Conservation (phyloP, 2,329 filamentous ascomycete genomes). For the Apiospora aurea region DNA sequence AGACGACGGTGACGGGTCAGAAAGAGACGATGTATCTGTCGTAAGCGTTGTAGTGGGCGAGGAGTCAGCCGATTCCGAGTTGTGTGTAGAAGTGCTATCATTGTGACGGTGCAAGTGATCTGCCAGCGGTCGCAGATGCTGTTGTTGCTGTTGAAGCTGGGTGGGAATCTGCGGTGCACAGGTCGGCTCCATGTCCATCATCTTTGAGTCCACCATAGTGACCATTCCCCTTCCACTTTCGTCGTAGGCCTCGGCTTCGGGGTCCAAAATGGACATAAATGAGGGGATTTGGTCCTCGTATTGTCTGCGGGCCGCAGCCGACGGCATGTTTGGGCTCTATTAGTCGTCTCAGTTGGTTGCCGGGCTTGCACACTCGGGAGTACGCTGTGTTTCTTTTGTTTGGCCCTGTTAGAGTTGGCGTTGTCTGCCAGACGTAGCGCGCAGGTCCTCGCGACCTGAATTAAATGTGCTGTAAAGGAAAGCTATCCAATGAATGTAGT, state of each 20-base stretch:
- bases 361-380: constrained; percentile 16
- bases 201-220: constrained; percentile 61
- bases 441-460: constrained; percentile 4
- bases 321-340: constrained; percentile 60
- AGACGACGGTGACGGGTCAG: constrained; percentile 88
- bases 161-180: constrained; percentile 42
- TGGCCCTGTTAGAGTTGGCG: constrained; percentile 14
- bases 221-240: constrained; percentile 55
- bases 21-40: constrained; percentile 87
- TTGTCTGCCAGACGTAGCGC: constrained; percentile 10
- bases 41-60: constrained; percentile 95
- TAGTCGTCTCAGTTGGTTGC: constrained; percentile 11
- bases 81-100: constrained; percentile 79
- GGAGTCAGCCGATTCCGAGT: constrained; percentile 86
- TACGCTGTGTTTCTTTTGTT: constrained; percentile 22
- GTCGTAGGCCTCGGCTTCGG: constrained; percentile 63
- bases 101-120: constrained; percentile 71
- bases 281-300: constrained; percentile 77
- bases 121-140: constrained; percentile 49
- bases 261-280: constrained; percentile 78
- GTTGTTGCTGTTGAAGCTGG: constrained; percentile 39
- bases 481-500: constrained; percentile 27
- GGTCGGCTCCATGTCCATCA: constrained; percentile 55
- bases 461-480: constrained; percentile 22
- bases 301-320: constrained; percentile 65